These are phyloP conservation scores for Phycomyces nitens DNA, from an alignment of 192 early-diverging fungal genomes.

Conservation along the genomic window DNA sequence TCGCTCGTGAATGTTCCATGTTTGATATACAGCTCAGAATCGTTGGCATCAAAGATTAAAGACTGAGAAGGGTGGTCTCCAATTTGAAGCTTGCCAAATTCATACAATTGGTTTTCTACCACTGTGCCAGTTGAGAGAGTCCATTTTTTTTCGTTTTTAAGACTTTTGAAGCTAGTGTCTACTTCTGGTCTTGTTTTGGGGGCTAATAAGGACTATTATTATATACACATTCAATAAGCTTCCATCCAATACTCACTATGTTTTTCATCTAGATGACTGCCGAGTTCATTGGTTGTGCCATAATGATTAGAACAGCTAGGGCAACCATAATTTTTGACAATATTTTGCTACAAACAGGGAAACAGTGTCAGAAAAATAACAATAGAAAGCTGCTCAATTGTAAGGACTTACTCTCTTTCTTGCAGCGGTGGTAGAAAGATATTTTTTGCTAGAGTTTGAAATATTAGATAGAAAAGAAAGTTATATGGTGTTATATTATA, in stretches of 20 bases:
- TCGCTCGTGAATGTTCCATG: slow-evolving; percentile 15
- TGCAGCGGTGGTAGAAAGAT: too few species aligned
- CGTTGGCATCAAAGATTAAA: slow-evolving; percentile 17
- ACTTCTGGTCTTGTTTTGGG: too few species aligned
- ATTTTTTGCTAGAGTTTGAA: too few species aligned
- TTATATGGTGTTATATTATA: too few species aligned
- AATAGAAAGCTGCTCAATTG: too few species aligned
- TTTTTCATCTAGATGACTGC: slow-evolving; percentile 15
- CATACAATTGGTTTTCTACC: slow-evolving; percentile 13
- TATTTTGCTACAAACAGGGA: too few species aligned
- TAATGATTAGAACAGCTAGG: slow-evolving; percentile 13
- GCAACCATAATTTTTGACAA: slow-evolving; percentile 7
- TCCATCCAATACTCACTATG: slow-evolving; percentile 14
- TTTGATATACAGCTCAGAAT: slow-evolving; percentile 13
- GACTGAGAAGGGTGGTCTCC: slow-evolving; percentile 12
- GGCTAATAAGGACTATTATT: slow-evolving; percentile 14
- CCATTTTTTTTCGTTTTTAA: slow-evolving; percentile 13
- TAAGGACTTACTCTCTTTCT: too few species aligned
- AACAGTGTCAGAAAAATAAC: too few species aligned
- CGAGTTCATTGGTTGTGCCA: slow-evolving; percentile 1
- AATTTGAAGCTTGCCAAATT: slow-evolving; percentile 20
- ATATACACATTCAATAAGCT: slow-evolving; percentile 7
- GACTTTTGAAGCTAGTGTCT: slow-evolving; percentile 14
- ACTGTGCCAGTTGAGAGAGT: slow-evolving; percentile 10
- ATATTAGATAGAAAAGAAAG: too few species aligned